Evolutionary conservation across 2,329 filamentous ascomycete species (phyloP), one percentile per base, ranked within the genome.

Genomic region (Penicillium paneum): DNA sequence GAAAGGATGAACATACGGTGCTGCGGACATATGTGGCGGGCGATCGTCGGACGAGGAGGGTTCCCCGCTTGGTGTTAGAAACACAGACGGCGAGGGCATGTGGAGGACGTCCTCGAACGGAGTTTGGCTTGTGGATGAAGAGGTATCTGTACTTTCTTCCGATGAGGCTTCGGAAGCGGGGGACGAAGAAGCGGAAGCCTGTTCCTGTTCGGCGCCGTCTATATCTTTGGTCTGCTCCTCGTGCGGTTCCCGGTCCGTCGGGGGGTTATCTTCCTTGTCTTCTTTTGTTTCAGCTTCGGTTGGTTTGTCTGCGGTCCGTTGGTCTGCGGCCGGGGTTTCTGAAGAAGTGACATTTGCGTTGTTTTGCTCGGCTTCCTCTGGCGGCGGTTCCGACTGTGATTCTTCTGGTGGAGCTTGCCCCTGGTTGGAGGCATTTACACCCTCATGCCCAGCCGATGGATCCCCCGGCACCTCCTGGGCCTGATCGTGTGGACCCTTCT

Each of bases 1-100:
- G 74, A 99, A 99, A 75, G 97, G 91, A 76, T 99, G 94, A 32
- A 96, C 86, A 69, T 96, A 95, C 1, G 87, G 89, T 8, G 89
- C 84, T 0, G 90, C 68, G 89, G 82, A 64, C 58, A 75, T 57
- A 69, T 91, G 86, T 5, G 87, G 87, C 21, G 83, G 81, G 61
- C 81, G 81, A 26, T 77, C 66, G 49, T 77, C 62, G 8, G 67
- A 60, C 2, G 65, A 51, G 5, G 64, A 60, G 6, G 61, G 38
- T 11, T 29, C 46, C 21, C 63, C 62, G 3, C 67, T 64, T 2
- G 71, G 64, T 0, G 68, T 66, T 21, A 71, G 62, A 54, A 67
- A 67, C 46, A 67, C 70, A 26, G 70, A 68, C 6, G 74, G 73
- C 7, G 72, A 71, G 6, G 74, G 73, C 67, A 75, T 73, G 45